Evolutionary conservation across 495 filamentous ascomycete species (phyloP), one percentile per base, ranked within the genome.

Genomic region (Aspergillus avenaceus): DNA sequence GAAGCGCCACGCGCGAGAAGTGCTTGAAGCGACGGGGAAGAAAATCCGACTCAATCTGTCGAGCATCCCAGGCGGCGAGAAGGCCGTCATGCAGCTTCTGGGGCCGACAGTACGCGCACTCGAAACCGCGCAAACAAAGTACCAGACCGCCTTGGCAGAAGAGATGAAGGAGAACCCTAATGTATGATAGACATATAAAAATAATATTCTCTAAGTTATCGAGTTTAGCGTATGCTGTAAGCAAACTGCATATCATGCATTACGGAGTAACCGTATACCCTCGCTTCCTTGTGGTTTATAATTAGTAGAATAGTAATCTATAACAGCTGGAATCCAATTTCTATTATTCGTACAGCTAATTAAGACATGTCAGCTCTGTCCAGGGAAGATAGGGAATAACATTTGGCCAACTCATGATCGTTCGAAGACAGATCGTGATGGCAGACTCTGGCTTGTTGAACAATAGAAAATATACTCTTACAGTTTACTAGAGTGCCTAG

Each of bases 21-120:
- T 84, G 41, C 83, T 80, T 41, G 70, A 85, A 55, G 74, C 75
- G 51, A 95, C 89, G 8, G 85, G 85, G 5, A 82, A 79, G 55
- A 88, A 82, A 70, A 62, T 82, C 14, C 80, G 76, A 46, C 74
- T 85, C 53, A 84, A 87, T 61, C 65, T 81, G 18, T 79, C 83
- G 18, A 73, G 73, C 14, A 70, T 90, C 16, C 79, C 75, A 6
- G 93, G 93, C 0, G 93, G 93, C 0, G 76, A 75, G 53, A 81
- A 84, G 57, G 85, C 84, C 4, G 91, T 96, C 0, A 78, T 83
- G 42, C 79, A 82, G 62, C 74, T 96, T 53, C 74, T 96, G 56
- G 81, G 76, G 27, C 87, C 87, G 8, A 87, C 86, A 13, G 64
- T 87, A 12, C 70, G 71, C 49, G 83, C 88, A 1, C 63, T 96